phyloP scores from a whole-genome alignment of 768 basidiomycete species.

The Scleroderma bovista region DNA sequence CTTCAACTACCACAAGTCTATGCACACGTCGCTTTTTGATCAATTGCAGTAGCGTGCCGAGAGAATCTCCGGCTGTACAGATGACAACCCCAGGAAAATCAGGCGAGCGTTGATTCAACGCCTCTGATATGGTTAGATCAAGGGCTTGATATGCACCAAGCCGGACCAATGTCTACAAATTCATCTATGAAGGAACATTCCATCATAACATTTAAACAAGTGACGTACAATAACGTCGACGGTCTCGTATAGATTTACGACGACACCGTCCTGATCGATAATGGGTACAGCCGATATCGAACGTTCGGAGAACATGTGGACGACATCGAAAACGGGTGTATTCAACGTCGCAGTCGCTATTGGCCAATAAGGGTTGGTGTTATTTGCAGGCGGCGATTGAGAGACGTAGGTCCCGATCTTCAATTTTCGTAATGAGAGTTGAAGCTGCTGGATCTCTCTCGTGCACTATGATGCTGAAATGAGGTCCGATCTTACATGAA shows the following conservation, averaged over 20 bases:
- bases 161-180: slow-evolving; percentile 79
- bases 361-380: slow-evolving; percentile 76
- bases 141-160: slow-evolving; percentile 94
- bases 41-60: slow-evolving; percentile 84
- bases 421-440: slow-evolving; percentile 75
- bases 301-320: slow-evolving; percentile 95
- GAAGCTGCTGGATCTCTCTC: slow-evolving; percentile 76
- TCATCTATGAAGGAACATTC: slow-evolving; percentile 3
- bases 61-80: slow-evolving; percentile 87
- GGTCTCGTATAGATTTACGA: slow-evolving; percentile 95
- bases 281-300: slow-evolving; percentile 97
- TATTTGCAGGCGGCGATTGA: slow-evolving; percentile 42
- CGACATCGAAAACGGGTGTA: slow-evolving; percentile 95
- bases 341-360: slow-evolving; percentile 86
- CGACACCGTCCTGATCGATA: slow-evolving; percentile 85
- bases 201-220: background rate
- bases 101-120: slow-evolving; percentile 83
- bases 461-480: slow-evolving; percentile 54
- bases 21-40: slow-evolving; percentile 94
- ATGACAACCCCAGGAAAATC: slow-evolving; percentile 98
- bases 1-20: slow-evolving; percentile 91
- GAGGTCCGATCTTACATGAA: slow-evolving; percentile 3
- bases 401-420: slow-evolving; percentile 92
- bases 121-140: slow-evolving; percentile 89
- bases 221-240: slow-evolving; percentile 88